phyloP scores from a whole-genome alignment of 108 stramenopile genomes.

The Cyclotella kingstonii region DNA sequence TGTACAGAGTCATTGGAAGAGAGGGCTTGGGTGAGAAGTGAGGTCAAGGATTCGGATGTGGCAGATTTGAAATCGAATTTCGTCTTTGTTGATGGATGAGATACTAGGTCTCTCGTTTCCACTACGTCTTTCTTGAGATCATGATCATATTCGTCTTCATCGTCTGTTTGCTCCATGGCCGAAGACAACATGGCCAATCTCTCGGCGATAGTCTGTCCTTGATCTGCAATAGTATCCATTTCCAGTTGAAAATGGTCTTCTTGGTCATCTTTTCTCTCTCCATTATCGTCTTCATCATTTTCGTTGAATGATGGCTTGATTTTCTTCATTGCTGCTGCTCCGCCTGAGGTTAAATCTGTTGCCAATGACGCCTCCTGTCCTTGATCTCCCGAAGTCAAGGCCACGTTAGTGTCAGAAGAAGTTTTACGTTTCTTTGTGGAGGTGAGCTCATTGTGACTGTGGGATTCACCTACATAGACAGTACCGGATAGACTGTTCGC shows the following conservation, averaged over 20 bases:
- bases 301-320: not conserved
- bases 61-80: slow-evolving; percentile 45
- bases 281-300: slow-evolving; percentile 14
- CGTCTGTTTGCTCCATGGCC: slow-evolving; percentile 43
- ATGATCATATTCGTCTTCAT: slow-evolving; percentile 30
- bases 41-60: slow-evolving; percentile 43
- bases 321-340: not conserved
- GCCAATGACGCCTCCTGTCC: slow-evolving; percentile 34
- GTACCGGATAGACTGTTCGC: slow-evolving; percentile 16
- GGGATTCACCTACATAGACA: not conserved
- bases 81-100: slow-evolving; percentile 1
- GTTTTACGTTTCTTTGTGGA: slow-evolving; percentile 28
- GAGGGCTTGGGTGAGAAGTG: slow-evolving; percentile 46
- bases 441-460: too few relatives aligned
- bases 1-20: slow-evolving; percentile 42
- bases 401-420: slow-evolving; percentile 1
- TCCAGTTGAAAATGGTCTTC: slow-evolving; percentile 18
- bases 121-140: slow-evolving; percentile 18
- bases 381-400: slow-evolving; percentile 38
- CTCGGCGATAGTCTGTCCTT: slow-evolving; percentile 41
- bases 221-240: slow-evolving; percentile 26
- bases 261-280: slow-evolving; percentile 2
- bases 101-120: not conserved
- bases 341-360: slow-evolving; percentile 27
- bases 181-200: slow-evolving; percentile 47